Percentiles rank a stretch among this genome's conserved stretches.
phyloP scores from a whole-genome alignment of 1,139 yeast species.

The Zygosaccharomyces sapae region DNA sequence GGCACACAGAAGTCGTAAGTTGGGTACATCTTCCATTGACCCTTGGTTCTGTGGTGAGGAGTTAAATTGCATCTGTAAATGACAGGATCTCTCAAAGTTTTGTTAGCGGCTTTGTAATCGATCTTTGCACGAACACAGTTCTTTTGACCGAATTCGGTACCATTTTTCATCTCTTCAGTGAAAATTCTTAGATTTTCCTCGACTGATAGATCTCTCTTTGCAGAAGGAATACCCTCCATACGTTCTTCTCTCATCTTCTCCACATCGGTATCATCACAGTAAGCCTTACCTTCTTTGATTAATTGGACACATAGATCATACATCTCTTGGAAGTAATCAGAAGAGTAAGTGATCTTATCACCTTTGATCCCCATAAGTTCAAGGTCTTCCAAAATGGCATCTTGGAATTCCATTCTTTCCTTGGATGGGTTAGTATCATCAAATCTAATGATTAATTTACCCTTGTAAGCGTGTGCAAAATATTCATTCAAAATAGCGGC shows the following conservation, averaged over 20 bases:
- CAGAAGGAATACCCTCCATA: constrained; percentile 90
- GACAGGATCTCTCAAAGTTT: constrained; percentile 94
- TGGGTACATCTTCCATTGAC: constrained; percentile 90
- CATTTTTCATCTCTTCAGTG: constrained; percentile 86
- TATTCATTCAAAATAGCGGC: constrained; percentile 94
- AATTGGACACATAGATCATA: constrained; percentile 75
- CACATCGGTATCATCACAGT: constrained; percentile 91
- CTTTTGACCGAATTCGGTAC: constrained; percentile 83
- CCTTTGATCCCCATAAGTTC: constrained; percentile 86
- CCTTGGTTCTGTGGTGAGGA: constrained; percentile 95
- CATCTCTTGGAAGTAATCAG: constrained; percentile 89
- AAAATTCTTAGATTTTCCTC: constrained; percentile 86
- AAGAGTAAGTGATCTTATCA: constrained; percentile 79
- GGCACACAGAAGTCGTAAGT: constrained; percentile 98
- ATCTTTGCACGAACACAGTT: constrained; percentile 94
- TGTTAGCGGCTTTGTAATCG: constrained; percentile 82
- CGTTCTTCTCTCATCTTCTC: constrained; percentile 97
- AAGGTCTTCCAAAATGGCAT: constrained; percentile 86
- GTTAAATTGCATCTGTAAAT: constrained; percentile 93
- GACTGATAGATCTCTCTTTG: constrained; percentile 82
- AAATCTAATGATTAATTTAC: constrained; percentile 89
- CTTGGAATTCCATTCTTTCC: constrained; percentile 90
- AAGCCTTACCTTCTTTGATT: constrained; percentile 93
- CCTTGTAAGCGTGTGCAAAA: constrained; percentile 90
- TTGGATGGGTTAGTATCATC: constrained; percentile 97